Evolutionary conservation across 2,329 filamentous ascomycete genomes (phyloP), one percentile per base, ranked within the genome.

Genomic region (Dryadomyces quercus-mongolicae): DNA sequence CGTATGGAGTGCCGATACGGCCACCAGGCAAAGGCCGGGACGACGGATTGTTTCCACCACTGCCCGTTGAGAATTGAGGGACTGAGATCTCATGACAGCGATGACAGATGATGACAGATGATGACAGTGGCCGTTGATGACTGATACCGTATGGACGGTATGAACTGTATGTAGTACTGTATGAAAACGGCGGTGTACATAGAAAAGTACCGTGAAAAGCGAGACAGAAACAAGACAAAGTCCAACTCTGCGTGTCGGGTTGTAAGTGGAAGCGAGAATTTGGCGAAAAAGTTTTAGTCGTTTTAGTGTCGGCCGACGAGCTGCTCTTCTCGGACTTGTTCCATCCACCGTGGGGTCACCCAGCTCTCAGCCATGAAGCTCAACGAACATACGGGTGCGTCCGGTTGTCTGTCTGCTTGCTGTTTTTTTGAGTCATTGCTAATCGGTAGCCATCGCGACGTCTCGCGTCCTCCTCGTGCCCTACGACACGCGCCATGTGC

Each of bases 401-500:
- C 21, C 43, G 16, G 34, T n/a, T n/a, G n/a, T n/a, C n/a, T n/a
- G n/a, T 18, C 12, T 8, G 48, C 34, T 52, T 2, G 5, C 20
- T 46, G n/a, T 13, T n/a, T 3, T 13, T 18, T 52, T 6, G 54
- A n/a, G 12, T 7, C 34, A 13, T 13, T n/a, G 3, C 40, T 52
- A 15, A 56, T 54, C 44, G 16, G 60, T 9, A 94, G 88, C 84
- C 18, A 71, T 94, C 36, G 75, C 79, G 3, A 85, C 85, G 1
- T 69, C 77, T 5, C 74, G 74, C 51, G 73, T 87, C 47, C 77
- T 94, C 18, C 77, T 97, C 10, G 89, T 95, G 10, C 91, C 91
- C 0, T 96, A 96, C 68, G 84, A 85, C 58, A 70, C 75, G 42
- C 85, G 83, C 64, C 92, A 96, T 72, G 92, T 97, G 22, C 76